phyloP scores from a whole-genome alignment of 768 basidiomycete species.

The Trametes sanguinea region DNA sequence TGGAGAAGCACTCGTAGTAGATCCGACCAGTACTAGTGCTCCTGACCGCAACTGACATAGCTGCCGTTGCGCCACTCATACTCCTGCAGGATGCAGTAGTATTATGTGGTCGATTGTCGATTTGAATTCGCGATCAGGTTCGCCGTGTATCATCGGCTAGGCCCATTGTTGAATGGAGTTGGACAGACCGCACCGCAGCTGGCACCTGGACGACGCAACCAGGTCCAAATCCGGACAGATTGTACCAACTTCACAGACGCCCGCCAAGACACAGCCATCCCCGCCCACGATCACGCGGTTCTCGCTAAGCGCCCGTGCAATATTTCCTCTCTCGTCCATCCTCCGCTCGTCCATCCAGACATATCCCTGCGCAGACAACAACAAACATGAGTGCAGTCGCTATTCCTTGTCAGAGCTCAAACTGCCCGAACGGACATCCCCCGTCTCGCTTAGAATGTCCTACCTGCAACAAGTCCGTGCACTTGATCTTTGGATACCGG shows the following conservation, averaged over 20 bases:
- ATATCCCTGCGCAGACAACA: neutral
- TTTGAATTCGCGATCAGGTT: no score
- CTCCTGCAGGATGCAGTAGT: no score
- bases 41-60: neutral
- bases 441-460: conserved; percentile 76
- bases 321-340: neutral
- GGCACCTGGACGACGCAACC: no score
- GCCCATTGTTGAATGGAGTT: no score
- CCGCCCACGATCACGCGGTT: neutral
- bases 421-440: conserved; percentile 80
- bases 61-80: neutral
- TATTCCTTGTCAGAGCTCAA: conserved; percentile 65
- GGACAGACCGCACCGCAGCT: no score
- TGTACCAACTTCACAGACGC: no score
- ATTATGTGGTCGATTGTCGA: no score
- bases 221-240: neutral
- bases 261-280: conserved; percentile 5
- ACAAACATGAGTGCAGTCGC: conserved; percentile 40
- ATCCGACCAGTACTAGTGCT: neutral
- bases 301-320: neutral
- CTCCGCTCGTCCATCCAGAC: neutral
- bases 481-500: conserved; percentile 4
- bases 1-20: neutral
- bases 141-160: no score
- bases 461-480: conserved; percentile 79